These are phyloP conservation scores for Cantharellus anzutake DNA, from an alignment of 768 basidiomycete species.

Conservation along the genomic window DNA sequence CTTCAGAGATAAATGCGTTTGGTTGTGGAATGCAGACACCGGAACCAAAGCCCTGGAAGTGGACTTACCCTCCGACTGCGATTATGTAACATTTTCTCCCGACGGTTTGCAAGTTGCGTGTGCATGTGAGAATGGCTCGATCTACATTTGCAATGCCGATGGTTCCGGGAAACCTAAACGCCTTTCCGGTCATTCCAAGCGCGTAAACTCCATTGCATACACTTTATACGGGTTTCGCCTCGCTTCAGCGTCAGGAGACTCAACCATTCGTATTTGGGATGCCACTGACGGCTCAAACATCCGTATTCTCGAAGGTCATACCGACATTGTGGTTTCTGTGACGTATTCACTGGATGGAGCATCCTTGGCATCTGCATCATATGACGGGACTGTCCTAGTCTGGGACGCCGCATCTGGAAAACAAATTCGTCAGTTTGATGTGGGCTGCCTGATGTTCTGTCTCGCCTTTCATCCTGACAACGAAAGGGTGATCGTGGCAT, in stretches of 20 bases:
- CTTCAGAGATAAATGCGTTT: no score
- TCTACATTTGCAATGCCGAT: no score
- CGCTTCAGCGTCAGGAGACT: conserved; percentile 2
- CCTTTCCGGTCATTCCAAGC: neutral
- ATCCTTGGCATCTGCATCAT: conserved; percentile 2
- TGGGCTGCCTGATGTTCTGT: no score
- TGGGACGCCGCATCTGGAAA: conserved; percentile 3
- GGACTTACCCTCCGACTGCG: no score
- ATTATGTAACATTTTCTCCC: no score
- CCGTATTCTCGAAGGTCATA: conserved; percentile 1
- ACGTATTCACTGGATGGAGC: conserved; percentile 5
- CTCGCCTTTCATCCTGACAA: no score
- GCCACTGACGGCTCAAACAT: neutral
- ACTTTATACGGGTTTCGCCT: conserved; percentile 1
- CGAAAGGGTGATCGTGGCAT: no score
- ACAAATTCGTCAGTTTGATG: neutral
- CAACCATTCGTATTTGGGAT: conserved; percentile 4
- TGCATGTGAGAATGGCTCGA: no score
- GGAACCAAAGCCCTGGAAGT: no score
- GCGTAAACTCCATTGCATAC: conserved; percentile 3
- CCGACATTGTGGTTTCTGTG: neutral
- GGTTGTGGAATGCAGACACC: no score
- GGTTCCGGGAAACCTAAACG: no score
- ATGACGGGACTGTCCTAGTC: conserved; percentile 3
- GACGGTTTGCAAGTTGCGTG: no score